Percentiles rank a stretch among this genome's conserved stretches.
phyloP scores from a whole-genome alignment of 2,329 filamentous ascomycete species.

The Canariomyces notabilis region DNA sequence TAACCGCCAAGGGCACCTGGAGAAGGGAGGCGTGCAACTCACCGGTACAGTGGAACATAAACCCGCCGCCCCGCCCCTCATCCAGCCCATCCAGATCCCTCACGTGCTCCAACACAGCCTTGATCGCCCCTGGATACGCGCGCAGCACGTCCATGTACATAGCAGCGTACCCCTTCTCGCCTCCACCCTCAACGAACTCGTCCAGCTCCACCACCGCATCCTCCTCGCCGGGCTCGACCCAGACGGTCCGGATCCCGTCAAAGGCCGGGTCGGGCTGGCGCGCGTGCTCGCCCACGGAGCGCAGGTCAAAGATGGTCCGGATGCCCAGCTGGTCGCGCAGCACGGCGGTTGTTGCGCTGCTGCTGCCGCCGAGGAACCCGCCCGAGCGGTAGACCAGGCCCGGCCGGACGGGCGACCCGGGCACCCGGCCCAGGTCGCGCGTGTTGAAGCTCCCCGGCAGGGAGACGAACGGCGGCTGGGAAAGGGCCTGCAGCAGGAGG shows the following conservation, averaged over 20 bases:
- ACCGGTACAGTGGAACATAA: constrained; percentile 54
- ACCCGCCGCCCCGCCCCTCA: constrained; percentile 35
- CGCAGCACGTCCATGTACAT: constrained; percentile 46
- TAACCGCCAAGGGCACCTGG: neutral
- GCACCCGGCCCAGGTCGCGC: constrained; percentile 45
- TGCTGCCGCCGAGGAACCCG: constrained; percentile 31
- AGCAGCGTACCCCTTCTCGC: constrained; percentile 39
- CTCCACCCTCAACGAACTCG: constrained; percentile 41
- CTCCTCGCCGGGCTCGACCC: constrained; percentile 34
- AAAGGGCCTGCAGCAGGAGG: constrained; percentile 29
- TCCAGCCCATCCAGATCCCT: constrained; percentile 30
- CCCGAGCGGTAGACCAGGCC: constrained; percentile 45
- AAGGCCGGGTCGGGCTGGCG: constrained; percentile 40
- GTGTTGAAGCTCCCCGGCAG: constrained; percentile 47
- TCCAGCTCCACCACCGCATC: constrained; percentile 35
- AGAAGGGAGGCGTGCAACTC: constrained; percentile 17
- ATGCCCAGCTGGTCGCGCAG: constrained; percentile 36
- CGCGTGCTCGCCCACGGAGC: constrained; percentile 40
- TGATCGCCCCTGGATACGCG: constrained; percentile 39
- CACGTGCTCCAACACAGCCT: constrained; percentile 41
- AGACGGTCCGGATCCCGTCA: constrained; percentile 43
- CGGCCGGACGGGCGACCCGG: constrained; percentile 32
- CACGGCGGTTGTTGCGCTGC: constrained; percentile 34
- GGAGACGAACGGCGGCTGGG: constrained; percentile 42
- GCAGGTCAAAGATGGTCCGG: constrained; percentile 47